These are phyloP conservation scores for Didymella exigua DNA, from an alignment of 2,329 filamentous ascomycete species.

Conservation along the genomic window DNA sequence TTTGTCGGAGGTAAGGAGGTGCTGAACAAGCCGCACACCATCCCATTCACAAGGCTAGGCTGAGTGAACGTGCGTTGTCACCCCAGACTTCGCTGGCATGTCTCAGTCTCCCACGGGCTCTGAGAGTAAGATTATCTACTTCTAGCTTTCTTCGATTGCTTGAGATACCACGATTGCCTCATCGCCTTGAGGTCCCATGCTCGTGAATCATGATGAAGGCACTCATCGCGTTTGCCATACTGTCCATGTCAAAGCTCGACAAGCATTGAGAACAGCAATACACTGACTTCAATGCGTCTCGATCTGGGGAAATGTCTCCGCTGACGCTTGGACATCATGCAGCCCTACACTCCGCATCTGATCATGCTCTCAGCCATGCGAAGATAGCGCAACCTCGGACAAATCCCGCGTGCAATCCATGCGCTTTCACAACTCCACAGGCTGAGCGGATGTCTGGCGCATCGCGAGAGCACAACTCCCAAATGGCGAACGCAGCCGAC, in stretches of 20 bases:
- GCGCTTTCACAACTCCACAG: neutral
- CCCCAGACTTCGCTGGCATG: conserved; percentile 20
- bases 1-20: conserved; percentile 5
- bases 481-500: neutral
- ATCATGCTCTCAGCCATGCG: neutral
- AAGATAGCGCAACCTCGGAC: neutral
- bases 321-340: conserved; percentile 1
- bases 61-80: neutral
- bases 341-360: conserved; percentile 4
- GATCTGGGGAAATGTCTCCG: neutral
- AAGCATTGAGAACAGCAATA: neutral
- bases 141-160: neutral
- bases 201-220: neutral
- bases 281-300: neutral
- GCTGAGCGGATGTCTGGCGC: neutral
- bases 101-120: conserved; percentile 13
- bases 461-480: neutral
- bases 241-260: neutral
- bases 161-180: neutral
- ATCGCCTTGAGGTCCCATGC: neutral
- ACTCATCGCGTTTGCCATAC: neutral
- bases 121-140: neutral
- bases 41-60: neutral
- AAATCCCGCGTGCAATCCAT: neutral
- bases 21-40: neutral